These are phyloP conservation scores for Torulaspora delbrueckii DNA, from an alignment of 805 yeast species.

Conservation along the genomic window DNA sequence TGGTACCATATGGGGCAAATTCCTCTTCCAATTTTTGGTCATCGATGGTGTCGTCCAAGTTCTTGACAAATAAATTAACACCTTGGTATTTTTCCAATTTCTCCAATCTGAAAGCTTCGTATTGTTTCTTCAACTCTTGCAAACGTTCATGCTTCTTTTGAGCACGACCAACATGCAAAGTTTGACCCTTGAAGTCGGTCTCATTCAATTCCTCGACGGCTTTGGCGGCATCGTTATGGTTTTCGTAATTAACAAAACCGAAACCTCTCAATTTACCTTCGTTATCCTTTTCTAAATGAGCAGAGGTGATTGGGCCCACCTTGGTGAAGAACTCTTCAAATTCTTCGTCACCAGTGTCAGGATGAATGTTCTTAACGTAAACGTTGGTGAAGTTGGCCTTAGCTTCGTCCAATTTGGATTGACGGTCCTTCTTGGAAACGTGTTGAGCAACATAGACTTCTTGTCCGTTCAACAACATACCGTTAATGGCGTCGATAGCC, in stretches of 20 bases:
- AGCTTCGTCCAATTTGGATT: slow-evolving; percentile 83
- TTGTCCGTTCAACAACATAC: slow-evolving; percentile 94
- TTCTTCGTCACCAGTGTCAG: slow-evolving; percentile 64
- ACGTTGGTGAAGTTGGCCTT: slow-evolving; percentile 93
- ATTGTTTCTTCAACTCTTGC: slow-evolving; percentile 91
- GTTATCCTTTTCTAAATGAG: slow-evolving; percentile 70
- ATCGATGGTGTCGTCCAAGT: slow-evolving; percentile 88
- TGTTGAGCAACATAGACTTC: slow-evolving; percentile 96
- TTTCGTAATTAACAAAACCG: slow-evolving; percentile 88
- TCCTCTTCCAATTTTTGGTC: slow-evolving; percentile 89
- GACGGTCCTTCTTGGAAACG: slow-evolving; percentile 88
- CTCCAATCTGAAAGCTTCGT: slow-evolving; percentile 88
- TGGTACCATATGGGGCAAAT: slow-evolving; percentile 88
- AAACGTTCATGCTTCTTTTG: slow-evolving; percentile 98
- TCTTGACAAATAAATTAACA: slow-evolving; percentile 93
- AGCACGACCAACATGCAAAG: slow-evolving; percentile 94
- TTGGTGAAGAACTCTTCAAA: slow-evolving; percentile 66
- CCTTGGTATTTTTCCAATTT: slow-evolving; percentile 93
- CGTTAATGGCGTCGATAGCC: slow-evolving; percentile 95
- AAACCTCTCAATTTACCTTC: slow-evolving; percentile 93
- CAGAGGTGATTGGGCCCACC: slow-evolving; percentile 78
- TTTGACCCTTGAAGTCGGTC: slow-evolving; percentile 77
- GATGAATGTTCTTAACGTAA: slow-evolving; percentile 83
- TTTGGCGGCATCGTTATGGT: slow-evolving; percentile 80
- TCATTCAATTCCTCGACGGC: slow-evolving; percentile 93